These are phyloP conservation scores for Bruguiera hainesii DNA, from an alignment of 441 rosid species.

Conservation along the genomic window DNA sequence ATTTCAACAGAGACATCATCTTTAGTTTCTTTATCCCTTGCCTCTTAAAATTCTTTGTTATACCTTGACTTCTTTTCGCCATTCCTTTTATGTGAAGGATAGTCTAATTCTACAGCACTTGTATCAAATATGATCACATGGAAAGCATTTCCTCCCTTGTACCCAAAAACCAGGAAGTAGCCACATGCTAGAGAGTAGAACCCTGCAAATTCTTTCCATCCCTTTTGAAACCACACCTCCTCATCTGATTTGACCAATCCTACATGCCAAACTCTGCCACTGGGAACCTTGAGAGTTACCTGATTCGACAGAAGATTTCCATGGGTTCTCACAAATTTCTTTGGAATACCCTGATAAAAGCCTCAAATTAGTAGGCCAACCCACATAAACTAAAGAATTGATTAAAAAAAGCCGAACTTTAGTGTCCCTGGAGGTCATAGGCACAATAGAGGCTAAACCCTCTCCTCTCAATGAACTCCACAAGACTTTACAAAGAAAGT, in stretches of 20 bases:
- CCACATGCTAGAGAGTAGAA: conserved; percentile 27
- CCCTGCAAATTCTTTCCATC: conserved; percentile 39
- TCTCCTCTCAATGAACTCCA: too few relatives aligned
- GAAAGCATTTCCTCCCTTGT: conserved; percentile 26
- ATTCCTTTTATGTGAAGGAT: conserved; percentile 1
- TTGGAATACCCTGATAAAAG: conserved; percentile 14
- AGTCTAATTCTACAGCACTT: conserved; percentile 22
- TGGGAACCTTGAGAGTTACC: conserved; percentile 16
- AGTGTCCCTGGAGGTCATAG: too few relatives aligned
- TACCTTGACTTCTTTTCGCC: background rate
- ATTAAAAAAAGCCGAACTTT: background rate
- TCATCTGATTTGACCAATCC: conserved; percentile 18
- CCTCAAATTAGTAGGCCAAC: background rate
- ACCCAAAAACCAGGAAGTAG: conserved; percentile 38
- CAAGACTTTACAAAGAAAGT: too few relatives aligned
- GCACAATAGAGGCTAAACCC: too few relatives aligned
- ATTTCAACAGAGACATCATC: conserved; percentile 1
- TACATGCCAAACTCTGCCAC: conserved; percentile 23
- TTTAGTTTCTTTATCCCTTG: background rate
- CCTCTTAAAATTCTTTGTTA: background rate
- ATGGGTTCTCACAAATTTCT: conserved; percentile 12
- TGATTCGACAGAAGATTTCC: conserved; percentile 12
- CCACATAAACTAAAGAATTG: background rate
- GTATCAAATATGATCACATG: conserved; percentile 28
- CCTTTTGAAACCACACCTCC: conserved; percentile 34